Evolutionary conservation across 345 rosid genomes (phyloP), one percentile per base, ranked within the genome.

Genomic region (Eucalyptus pauciflora): DNA sequence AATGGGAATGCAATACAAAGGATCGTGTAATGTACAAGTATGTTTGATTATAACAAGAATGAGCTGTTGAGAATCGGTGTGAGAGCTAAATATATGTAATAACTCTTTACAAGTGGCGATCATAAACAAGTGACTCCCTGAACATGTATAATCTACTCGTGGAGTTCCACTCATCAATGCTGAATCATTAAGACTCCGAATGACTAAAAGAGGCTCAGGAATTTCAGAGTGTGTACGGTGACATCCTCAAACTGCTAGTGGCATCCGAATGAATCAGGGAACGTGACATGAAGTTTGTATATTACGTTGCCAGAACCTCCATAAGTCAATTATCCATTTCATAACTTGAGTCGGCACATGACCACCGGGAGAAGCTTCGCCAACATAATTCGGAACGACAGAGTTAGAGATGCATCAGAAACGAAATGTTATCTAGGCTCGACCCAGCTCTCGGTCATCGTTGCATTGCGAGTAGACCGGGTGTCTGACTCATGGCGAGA

Each of bases 391-490:
- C 8, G 14, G 83, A 71, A 71, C 0, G 24, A 76, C 46, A 20
- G 8, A 71, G 48, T 27, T 27, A 37, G 46, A 11, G 83, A 37
- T 37, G 83, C 67, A 51, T 20, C 43, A 13, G 79, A 80, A 52
- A 24, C 62, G 16, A 31, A 52, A 37, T 50, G 60, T 67, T 49
- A 94, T 92, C 98, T 93, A 87, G 98, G 97, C 27, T 90, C 90
- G 3, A 93, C 81, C 90, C 87, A 91, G 90, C 97, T 94, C 54
- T 93, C 88, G 25, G 95, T 91, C 90, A 43, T 90, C 86, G 91
- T 92, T 49, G 43, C 87, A 52, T 90, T 93, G 86, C 93, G 91
- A 9, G 95, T 90, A 85, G 95, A 96, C 16, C 90, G 95, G 87
- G 91, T 85, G 58, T 91, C 88, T 86, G 95, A 92, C 86, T 93